Evolutionary conservation across 78 protist species (phyloP), one percentile per base, ranked within the genome.

Genomic region (Speleostelium caveatum): DNA sequence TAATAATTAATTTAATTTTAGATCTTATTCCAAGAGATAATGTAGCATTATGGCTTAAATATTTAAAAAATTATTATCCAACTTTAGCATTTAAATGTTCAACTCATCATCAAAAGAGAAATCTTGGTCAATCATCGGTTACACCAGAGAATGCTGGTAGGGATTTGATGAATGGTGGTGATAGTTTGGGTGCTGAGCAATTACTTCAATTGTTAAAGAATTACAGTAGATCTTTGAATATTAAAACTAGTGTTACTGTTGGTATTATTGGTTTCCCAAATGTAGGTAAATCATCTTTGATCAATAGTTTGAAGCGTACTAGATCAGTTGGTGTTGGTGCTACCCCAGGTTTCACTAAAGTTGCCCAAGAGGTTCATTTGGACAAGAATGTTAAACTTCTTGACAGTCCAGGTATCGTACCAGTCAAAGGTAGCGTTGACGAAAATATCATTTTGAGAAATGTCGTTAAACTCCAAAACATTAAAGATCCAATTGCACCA

Each of bases 201-300:
- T 93, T 97, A 12, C 30, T 95, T 1, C 94, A 95, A 30, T 51
- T 87, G 33, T 58, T 95, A 17, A 95, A 95, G 93, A 95, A 94
- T 91, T 97, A 97, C 95, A 53, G 86, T 35, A 90, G 98, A 45
- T 88, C 83, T 59, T 59, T n/a, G 66, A 66, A 92, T 56, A 78
- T 97, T 41, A 95, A 91, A 94, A 95, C 94, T 32, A 24, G 87
- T 7, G 89, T 98, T 36, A 75, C 95, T 17, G 98, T 98, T 26
- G 99, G 99, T 39, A 62, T 97, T 59, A 90, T 98, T 28, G 99
- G 99, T 21, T 97, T 93, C 67, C 99, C 99, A 21, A 98, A 98
- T 78, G 99, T 98, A 22, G 99, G 99, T 67, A 98, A 98, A 95
- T 66, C 93, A 16, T 95, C 98, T 5, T 78, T 98, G 35, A 98